Evolutionary conservation across 176 grass and related monocot species (phyloP).

Genomic region (Thinopyrum elongatum): DNA sequence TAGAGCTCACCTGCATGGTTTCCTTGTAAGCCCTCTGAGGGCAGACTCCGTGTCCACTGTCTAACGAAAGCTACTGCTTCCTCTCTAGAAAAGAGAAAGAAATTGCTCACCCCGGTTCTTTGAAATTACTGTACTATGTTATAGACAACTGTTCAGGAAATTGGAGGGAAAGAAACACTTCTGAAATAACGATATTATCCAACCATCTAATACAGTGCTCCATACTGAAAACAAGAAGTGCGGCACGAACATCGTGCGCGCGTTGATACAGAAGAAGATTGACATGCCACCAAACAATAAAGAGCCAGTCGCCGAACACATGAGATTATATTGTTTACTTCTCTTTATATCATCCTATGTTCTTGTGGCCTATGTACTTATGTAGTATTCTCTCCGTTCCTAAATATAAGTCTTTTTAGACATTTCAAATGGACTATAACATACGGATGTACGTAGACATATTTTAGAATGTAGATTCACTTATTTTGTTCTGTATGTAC

Average conservation of each 20-base stretch:
- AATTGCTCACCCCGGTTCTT: neutral
- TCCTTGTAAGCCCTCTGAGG: neutral
- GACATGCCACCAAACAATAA: neutral
- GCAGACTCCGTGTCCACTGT: neutral
- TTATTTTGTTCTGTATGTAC: no score
- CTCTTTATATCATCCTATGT: neutral
- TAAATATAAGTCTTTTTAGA: no score
- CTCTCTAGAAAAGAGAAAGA: neutral
- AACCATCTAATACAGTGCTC: neutral
- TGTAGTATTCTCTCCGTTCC: no score
- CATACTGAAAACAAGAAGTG: neutral
- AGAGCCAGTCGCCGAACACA: neutral
- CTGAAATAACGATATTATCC: neutral
- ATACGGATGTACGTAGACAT: no score
- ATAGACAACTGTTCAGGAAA: neutral
- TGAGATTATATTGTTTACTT: neutral
- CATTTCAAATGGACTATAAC: no score
- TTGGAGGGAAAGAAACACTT: neutral
- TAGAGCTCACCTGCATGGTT: no score
- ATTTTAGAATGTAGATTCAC: no score
- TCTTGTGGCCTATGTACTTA: neutral
- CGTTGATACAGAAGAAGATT: neutral
- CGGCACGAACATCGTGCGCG: neutral
- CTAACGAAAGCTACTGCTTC: neutral
- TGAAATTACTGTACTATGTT: neutral